Evolutionary conservation across 2,329 filamentous ascomycete species (phyloP).

Genomic region (Aspergillus sp.): DNA sequence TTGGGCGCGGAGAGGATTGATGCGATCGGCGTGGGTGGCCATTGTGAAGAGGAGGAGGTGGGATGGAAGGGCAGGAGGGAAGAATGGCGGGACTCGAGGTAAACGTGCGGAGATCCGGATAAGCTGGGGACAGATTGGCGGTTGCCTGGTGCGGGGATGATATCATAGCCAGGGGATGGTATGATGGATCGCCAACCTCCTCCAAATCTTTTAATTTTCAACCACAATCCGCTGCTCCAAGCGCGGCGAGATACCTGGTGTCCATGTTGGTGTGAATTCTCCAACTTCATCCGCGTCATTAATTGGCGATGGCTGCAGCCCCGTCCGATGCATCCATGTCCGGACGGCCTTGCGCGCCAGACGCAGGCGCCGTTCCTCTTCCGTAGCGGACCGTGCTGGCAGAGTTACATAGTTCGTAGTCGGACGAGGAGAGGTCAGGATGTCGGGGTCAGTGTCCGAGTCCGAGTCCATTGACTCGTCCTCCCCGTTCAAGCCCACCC

Average conservation of each 20-base stretch:
- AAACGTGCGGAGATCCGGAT: not conserved
- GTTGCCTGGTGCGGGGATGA: not conserved
- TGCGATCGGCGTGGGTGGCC: not conserved
- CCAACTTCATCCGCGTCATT: constrained; percentile 58
- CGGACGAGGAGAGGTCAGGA: constrained; percentile 37
- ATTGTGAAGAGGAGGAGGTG: not conserved
- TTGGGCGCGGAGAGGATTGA: not conserved
- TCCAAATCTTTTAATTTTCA: constrained; percentile 10
- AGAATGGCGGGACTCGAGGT: not conserved
- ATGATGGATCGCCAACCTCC: too few relatives aligned
- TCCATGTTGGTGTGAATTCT: constrained; percentile 70
- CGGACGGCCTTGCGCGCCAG: constrained; percentile 68
- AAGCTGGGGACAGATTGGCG: not conserved
- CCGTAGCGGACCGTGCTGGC: constrained; percentile 43
- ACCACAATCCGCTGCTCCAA: constrained; percentile 72
- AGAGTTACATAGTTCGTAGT: constrained; percentile 42
- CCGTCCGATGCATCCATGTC: constrained; percentile 72
- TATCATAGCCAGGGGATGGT: not conserved
- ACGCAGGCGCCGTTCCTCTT: constrained; percentile 58
- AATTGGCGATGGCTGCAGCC: constrained; percentile 54
- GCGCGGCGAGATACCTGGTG: constrained; percentile 73
- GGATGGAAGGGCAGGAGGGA: not conserved
- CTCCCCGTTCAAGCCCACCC: constrained; percentile 46
- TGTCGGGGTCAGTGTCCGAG: constrained; percentile 44
- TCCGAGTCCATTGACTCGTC: constrained; percentile 45